Evolutionary conservation across 2,329 filamentous ascomycete species (phyloP).

Genomic region (Aplosporella prunicola): DNA sequence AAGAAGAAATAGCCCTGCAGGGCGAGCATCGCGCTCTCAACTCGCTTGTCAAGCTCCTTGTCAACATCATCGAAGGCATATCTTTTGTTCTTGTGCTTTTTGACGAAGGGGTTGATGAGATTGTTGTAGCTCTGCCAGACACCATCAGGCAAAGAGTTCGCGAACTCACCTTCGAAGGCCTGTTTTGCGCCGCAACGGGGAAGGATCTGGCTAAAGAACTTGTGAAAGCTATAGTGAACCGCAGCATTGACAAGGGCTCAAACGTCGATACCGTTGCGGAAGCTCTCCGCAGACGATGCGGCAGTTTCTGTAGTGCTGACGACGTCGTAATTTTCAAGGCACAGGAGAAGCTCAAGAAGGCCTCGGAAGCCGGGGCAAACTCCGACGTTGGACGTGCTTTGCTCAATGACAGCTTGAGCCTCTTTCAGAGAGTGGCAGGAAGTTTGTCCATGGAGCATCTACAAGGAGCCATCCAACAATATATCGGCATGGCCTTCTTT

Average conservation of each 20-base stretch:
- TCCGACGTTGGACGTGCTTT: constrained; percentile 67
- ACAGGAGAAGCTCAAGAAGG: constrained; percentile 85
- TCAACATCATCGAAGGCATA: constrained; percentile 89
- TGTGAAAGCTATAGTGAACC: constrained; percentile 95
- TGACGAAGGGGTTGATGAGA: constrained; percentile 85
- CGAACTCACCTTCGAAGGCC: constrained; percentile 73
- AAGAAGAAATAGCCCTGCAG: constrained; percentile 86
- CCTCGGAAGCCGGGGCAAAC: constrained; percentile 66
- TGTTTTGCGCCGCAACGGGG: constrained; percentile 72
- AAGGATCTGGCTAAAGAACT: constrained; percentile 87
- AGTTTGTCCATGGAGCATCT: constrained; percentile 75
- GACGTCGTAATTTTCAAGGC: constrained; percentile 98
- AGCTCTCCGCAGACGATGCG: constrained; percentile 81
- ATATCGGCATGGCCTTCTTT: constrained; percentile 75
- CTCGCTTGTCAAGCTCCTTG: constrained; percentile 74
- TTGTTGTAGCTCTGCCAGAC: constrained; percentile 66
- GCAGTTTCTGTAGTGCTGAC: constrained; percentile 94
- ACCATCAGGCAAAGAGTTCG: constrained; percentile 58
- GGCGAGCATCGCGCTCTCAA: constrained; percentile 90
- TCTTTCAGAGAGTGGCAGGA: constrained; percentile 83
- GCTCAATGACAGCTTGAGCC: constrained; percentile 75
- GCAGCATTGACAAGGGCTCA: constrained; percentile 91
- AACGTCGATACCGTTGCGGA: constrained; percentile 97
- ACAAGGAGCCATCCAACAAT: constrained; percentile 66
- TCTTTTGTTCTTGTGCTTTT: constrained; percentile 93